phyloP scores from a whole-genome alignment of 1,139 yeast genomes.

The Kazachstania sp. region DNA sequence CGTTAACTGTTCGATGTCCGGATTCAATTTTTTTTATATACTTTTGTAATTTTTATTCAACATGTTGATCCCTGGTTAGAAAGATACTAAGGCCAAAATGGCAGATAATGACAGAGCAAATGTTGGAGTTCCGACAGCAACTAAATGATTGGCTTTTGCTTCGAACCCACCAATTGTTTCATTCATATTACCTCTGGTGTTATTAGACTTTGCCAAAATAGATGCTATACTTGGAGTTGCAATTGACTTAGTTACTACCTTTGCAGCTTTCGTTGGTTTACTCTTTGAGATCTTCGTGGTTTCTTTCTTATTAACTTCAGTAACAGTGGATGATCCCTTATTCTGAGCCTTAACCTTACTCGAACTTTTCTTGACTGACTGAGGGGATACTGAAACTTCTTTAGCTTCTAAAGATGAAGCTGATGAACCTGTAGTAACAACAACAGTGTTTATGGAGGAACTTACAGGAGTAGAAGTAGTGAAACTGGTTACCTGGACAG shows the following conservation, averaged over 20 bases:
- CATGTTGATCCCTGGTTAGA: not conserved
- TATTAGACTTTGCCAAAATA: not conserved
- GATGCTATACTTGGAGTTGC: not conserved
- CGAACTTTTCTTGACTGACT: no score
- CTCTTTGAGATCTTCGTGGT: not conserved
- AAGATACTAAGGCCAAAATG: slow-evolving; percentile 1
- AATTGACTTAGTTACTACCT: not conserved
- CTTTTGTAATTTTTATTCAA: not conserved
- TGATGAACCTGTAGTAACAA: not conserved
- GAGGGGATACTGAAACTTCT: not conserved
- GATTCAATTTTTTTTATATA: not conserved
- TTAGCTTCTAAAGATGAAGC: not conserved
- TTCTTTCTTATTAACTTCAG: not conserved
- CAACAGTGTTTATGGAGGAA: no score
- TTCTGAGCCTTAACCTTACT: no score
- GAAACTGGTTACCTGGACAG: no score
- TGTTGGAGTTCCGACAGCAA: not conserved
- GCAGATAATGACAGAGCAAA: not conserved
- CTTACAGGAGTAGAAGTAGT: no score
- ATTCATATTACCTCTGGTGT: not conserved
- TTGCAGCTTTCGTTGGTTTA: not conserved
- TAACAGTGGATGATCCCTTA: not conserved
- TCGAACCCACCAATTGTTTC: slow-evolving; percentile 1
- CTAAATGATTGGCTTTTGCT: slow-evolving; percentile 5
- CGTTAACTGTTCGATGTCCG: no score